These are phyloP conservation scores for Lathyrus tuberosus DNA, from an alignment of 306 rosid genomes.

Conservation along the genomic window DNA sequence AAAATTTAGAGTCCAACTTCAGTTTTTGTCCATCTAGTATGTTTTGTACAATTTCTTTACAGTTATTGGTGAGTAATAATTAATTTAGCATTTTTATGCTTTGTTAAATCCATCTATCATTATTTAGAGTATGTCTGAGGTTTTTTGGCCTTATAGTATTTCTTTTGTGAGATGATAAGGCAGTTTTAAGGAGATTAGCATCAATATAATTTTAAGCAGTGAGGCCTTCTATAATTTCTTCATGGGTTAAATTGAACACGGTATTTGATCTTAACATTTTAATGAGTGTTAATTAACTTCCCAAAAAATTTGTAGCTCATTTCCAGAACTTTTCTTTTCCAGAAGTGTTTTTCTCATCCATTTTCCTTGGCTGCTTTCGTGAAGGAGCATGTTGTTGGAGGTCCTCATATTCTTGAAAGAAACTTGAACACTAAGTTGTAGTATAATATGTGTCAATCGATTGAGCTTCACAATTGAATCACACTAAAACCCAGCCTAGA, in stretches of 20 bases:
- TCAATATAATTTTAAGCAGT: neutral
- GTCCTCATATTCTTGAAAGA: conserved; percentile 26
- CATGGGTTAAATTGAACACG: conserved; percentile 13
- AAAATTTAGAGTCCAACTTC: neutral
- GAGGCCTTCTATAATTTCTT: conserved; percentile 23
- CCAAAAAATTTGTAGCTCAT: conserved; percentile 3
- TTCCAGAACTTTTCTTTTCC: conserved; percentile 10
- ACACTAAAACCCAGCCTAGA: neutral
- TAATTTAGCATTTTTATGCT: neutral
- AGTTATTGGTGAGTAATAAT: neutral
- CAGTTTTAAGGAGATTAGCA: conserved; percentile 13
- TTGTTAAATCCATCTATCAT: conserved; percentile 16
- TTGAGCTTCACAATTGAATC: conserved; percentile 21
- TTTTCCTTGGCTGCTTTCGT: conserved; percentile 30
- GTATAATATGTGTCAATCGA: neutral
- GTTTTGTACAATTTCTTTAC: conserved; percentile 12
- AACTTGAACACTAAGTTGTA: conserved; percentile 23
- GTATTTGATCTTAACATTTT: conserved; percentile 29
- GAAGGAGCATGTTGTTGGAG: conserved; percentile 5
- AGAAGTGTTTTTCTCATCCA: conserved; percentile 21
- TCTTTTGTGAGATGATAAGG: conserved; percentile 9
- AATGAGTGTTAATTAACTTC: conserved; percentile 7
- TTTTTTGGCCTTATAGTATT: conserved; percentile 29
- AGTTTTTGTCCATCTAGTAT: conserved; percentile 34
- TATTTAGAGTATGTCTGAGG: conserved; percentile 22